A percentile compares a stretch with the other conserved stretches of the same genome.
Conservation (phyloP, 2,329 filamentous ascomycete species). For the Leptosphaerulina australis region DNA sequence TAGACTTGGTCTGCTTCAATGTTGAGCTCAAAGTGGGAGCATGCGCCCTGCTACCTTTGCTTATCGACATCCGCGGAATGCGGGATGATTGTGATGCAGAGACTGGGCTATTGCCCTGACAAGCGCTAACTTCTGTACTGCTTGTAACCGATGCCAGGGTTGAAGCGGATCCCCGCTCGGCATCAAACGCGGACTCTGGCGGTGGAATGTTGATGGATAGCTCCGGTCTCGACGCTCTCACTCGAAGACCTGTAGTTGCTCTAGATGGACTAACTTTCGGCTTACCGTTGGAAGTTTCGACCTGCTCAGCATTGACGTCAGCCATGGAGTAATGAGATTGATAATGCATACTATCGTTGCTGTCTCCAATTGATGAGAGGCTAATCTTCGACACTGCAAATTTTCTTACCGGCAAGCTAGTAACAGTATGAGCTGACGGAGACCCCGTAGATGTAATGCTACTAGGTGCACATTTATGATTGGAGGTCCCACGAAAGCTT, state of each 20-base stretch:
- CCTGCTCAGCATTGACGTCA: conserved; percentile 26
- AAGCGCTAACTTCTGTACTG: conserved; percentile 3
- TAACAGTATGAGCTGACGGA: conserved; percentile 29
- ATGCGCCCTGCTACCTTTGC: conserved; percentile 8
- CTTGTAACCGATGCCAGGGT: conserved; percentile 17
- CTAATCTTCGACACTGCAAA: conserved; percentile 25
- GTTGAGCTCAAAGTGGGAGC: conserved; percentile 20
- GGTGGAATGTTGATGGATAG: conserved; percentile 28
- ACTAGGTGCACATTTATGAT: conserved; percentile 22
- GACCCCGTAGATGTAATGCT: conserved; percentile 30
- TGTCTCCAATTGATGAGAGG: conserved; percentile 28
- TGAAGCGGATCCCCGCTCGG: conserved; percentile 9
- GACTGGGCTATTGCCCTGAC: neutral
- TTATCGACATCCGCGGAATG: conserved; percentile 31
- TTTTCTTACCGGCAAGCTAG: conserved; percentile 41
- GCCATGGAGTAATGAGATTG: conserved; percentile 18
- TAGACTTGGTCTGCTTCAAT: conserved; percentile 27
- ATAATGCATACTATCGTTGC: conserved; percentile 10
- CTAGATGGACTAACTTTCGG: neutral
- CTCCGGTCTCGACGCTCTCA: conserved; percentile 21
- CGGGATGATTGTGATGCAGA: conserved; percentile 29
- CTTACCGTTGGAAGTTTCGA: neutral
- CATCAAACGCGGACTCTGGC: neutral
- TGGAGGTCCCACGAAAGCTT: neutral
- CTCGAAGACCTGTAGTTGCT: neutral